Conservation (phyloP, 306 rosid genomes). For the Cicer cuneatum region DNA sequence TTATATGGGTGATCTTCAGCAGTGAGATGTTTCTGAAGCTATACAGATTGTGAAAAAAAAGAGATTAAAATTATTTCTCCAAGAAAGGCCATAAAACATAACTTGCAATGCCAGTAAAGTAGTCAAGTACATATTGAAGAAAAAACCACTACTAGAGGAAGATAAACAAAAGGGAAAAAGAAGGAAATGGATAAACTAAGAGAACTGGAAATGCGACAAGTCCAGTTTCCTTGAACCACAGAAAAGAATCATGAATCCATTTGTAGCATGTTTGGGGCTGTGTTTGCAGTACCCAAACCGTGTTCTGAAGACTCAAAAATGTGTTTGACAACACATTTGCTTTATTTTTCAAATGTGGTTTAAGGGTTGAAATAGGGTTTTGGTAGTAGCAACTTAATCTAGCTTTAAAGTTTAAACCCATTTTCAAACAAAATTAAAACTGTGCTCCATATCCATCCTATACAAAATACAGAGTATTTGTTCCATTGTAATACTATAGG, state of each 20-base stretch:
- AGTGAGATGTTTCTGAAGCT: slow-evolving; percentile 93
- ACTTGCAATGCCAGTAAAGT: slow-evolving; percentile 29
- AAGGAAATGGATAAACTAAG: slow-evolving; percentile 1
- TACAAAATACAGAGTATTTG: slow-evolving; percentile 23
- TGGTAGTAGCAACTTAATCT: not conserved
- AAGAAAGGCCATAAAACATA: slow-evolving; percentile 16
- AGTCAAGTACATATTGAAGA: slow-evolving; percentile 27
- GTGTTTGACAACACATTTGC: not conserved
- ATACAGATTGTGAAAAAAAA: slow-evolving; percentile 46
- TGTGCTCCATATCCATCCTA: slow-evolving; percentile 8
- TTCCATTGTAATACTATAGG: slow-evolving; percentile 17
- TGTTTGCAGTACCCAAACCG: not conserved
- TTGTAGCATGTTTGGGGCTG: not conserved
- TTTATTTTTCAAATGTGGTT: not conserved
- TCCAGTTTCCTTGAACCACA: slow-evolving; percentile 15
- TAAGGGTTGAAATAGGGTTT: not conserved
- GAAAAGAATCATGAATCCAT: not conserved
- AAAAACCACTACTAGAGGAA: slow-evolving; percentile 21
- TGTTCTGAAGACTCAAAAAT: not conserved
- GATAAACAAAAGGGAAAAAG: not conserved
- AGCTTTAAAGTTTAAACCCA: slow-evolving; percentile 4
- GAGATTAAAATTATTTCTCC: slow-evolving; percentile 42
- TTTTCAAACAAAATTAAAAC: not conserved
- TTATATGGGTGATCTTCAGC: slow-evolving; percentile 81
- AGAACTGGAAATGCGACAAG: slow-evolving; percentile 25